These are phyloP conservation scores for Naganishia sp. DNA, from an alignment of 1,284 basidiomycete species.

Conservation along the genomic window DNA sequence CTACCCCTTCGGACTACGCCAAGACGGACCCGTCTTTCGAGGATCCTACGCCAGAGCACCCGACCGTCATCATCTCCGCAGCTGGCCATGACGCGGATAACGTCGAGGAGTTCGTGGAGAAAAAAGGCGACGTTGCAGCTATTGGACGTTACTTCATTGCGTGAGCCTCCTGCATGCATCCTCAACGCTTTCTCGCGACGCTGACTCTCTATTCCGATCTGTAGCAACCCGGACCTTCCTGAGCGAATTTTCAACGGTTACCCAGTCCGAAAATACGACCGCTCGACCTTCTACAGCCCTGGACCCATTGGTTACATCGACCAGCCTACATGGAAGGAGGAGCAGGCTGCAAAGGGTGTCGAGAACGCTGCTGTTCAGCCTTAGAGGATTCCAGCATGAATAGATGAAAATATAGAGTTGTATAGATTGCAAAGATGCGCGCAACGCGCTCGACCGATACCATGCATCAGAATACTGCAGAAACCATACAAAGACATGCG, in stretches of 20 bases:
- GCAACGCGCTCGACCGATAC: no score
- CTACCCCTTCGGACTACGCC: conserved; percentile 31
- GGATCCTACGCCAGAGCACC: conserved; percentile 33
- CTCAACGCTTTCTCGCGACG: not conserved
- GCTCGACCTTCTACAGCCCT: conserved; percentile 44
- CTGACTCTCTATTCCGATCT: conserved; percentile 1
- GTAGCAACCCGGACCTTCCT: conserved; percentile 60
- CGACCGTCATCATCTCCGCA: conserved; percentile 34
- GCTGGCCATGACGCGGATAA: conserved; percentile 37
- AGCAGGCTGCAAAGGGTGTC: conserved; percentile 13
- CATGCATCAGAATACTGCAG: no score
- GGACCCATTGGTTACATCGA: conserved; percentile 41
- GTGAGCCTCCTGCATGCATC: conserved; percentile 40
- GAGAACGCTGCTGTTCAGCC: conserved; percentile 25
- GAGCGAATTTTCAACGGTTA: conserved; percentile 52
- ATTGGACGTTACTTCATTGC: conserved; percentile 59
- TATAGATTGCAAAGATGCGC: conserved; percentile 3
- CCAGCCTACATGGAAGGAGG: conserved; percentile 35
- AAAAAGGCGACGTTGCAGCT: conserved; percentile 54
- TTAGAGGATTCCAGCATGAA: not conserved
- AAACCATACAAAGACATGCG: no score
- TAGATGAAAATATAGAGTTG: conserved; percentile 20
- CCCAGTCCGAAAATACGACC: conserved; percentile 49
- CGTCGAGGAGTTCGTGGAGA: conserved; percentile 36
- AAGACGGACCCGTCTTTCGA: conserved; percentile 32